phyloP scores from a whole-genome alignment of 139 green algal species.

The Picochlorum sp. region DNA sequence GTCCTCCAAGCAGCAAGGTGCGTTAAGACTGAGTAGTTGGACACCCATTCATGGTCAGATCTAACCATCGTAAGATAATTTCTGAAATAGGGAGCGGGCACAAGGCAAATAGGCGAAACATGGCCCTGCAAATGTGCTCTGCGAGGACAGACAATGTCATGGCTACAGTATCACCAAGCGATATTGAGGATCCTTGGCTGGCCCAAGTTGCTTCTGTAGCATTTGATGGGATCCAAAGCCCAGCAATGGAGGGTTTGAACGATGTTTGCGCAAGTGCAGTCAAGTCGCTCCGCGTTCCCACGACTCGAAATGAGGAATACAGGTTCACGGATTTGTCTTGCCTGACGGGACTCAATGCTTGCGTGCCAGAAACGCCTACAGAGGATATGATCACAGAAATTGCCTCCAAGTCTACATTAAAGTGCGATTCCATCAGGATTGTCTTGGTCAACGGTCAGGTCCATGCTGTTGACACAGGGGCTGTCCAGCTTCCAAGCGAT shows the following conservation, averaged over 20 bases:
- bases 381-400: no score
- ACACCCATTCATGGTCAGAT: no score
- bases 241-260: conserved; percentile 13
- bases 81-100: no score
- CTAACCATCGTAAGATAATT: no score
- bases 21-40: no score
- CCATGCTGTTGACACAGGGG: neutral
- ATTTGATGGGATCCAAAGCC: neutral
- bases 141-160: neutral
- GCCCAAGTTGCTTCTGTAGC: conserved; percentile 13
- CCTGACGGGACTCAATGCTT: conserved; percentile 21
- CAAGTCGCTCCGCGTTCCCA: conserved; percentile 62
- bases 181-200: conserved; percentile 29
- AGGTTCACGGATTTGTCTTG: conserved; percentile 72
- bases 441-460: conserved; percentile 57
- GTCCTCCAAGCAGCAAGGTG: neutral
- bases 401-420: no score
- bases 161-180: neutral
- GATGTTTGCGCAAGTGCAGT: conserved; percentile 32
- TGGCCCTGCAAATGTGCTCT: no score
- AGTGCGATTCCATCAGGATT: neutral
- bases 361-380: no score
- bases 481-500: conserved; percentile 35
- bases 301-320: conserved; percentile 69
- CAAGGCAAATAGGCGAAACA: no score